Evolutionary conservation across 139 green algal species (phyloP).

Genomic region (Coelastrella sp.): DNA sequence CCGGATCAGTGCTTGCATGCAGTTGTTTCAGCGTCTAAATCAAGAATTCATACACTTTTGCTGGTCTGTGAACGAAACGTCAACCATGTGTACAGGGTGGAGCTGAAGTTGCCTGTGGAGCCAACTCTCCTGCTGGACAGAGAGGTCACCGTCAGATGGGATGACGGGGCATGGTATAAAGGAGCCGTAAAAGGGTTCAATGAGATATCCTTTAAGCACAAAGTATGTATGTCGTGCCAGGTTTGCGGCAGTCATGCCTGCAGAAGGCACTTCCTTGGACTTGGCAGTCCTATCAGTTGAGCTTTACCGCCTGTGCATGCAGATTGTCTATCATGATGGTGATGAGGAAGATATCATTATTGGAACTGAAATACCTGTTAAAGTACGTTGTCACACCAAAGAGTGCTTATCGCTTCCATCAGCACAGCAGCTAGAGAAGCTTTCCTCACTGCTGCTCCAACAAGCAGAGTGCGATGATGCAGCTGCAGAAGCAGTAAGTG

Average conservation of each 20-base stretch:
- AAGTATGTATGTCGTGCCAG: conserved; percentile 33
- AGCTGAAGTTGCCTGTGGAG: conserved; percentile 45
- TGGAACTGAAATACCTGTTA: background rate
- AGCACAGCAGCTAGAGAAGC: background rate
- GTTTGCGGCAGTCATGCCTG: background rate
- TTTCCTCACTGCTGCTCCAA: background rate
- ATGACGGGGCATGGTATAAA: conserved; percentile 73
- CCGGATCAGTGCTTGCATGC: background rate
- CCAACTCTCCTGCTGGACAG: conserved; percentile 60
- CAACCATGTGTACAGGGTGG: conserved; percentile 33
- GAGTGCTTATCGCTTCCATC: background rate
- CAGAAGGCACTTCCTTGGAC: background rate
- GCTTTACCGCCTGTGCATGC: background rate
- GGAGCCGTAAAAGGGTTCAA: conserved; percentile 56
- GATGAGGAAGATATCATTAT: conserved; percentile 32
- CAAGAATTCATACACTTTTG: background rate
- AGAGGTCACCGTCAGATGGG: conserved; percentile 64
- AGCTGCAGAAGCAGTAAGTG: background rate
- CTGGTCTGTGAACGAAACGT: background rate
- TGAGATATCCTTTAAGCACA: conserved; percentile 55
- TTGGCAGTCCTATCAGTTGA: background rate
- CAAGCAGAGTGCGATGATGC: conserved; percentile 1
- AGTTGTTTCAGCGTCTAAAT: background rate
- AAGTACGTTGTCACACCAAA: background rate
- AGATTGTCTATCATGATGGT: conserved; percentile 42